phyloP scores from a whole-genome alignment of 2,329 filamentous ascomycete species.

The Colletotrichum truncatum region DNA sequence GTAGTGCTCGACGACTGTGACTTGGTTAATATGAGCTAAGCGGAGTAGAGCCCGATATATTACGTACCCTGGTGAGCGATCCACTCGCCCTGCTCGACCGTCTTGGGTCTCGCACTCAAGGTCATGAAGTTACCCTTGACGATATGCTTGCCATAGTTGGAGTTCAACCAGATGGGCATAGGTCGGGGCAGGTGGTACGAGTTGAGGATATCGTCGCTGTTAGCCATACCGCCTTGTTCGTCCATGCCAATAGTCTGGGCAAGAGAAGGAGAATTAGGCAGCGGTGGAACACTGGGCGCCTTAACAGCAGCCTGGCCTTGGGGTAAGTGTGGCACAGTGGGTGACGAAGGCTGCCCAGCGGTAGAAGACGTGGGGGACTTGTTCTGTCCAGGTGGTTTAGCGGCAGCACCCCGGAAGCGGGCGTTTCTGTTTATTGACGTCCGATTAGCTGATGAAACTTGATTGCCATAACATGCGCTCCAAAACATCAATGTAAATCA shows the following conservation, averaged over 20 bases:
- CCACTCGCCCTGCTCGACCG: slow-evolving; percentile 95
- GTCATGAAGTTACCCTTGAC: slow-evolving; percentile 99
- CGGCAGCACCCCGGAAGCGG: slow-evolving; percentile 65
- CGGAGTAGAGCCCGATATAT: background rate
- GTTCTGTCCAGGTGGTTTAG: slow-evolving; percentile 58
- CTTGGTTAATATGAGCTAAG: background rate
- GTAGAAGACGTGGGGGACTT: slow-evolving; percentile 62
- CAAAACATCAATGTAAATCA: background rate
- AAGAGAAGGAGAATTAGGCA: slow-evolving; percentile 71
- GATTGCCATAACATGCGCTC: slow-evolving; percentile 13
- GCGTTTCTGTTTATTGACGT: slow-evolving; percentile 55
- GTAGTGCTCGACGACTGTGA: slow-evolving; percentile 88
- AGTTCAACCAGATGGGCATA: slow-evolving; percentile 78
- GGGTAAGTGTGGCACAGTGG: slow-evolving; percentile 53
- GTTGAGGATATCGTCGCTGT: slow-evolving; percentile 64
- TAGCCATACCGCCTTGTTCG: slow-evolving; percentile 59
- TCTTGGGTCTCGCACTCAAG: slow-evolving; percentile 89
- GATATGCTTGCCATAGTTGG: slow-evolving; percentile 82
- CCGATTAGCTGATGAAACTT: slow-evolving; percentile 35
- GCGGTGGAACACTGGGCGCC: slow-evolving; percentile 67
- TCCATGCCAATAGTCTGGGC: slow-evolving; percentile 76
- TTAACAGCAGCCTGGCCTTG: slow-evolving; percentile 59
- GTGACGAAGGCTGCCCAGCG: slow-evolving; percentile 58
- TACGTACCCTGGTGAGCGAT: slow-evolving; percentile 87
- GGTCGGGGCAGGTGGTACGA: slow-evolving; percentile 73